Evolutionary conservation across 495 filamentous ascomycete species (phyloP).

Genomic region (Aspergillus bertholletiae): DNA sequence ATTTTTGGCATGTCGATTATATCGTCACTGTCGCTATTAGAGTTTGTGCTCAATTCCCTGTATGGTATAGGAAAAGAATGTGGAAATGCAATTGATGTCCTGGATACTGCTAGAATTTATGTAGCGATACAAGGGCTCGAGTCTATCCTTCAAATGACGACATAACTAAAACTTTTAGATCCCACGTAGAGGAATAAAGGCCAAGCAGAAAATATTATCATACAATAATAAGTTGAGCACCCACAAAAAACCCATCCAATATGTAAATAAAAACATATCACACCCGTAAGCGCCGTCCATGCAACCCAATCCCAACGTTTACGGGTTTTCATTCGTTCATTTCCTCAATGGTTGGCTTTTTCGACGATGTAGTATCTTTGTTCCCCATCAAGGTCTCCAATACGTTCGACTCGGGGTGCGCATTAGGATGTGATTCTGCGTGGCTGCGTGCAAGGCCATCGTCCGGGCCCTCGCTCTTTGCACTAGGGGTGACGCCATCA

Average conservation of each 20-base stretch:
- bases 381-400: slow-evolving; percentile 41
- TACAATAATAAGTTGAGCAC: not conserved
- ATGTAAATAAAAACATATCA: not conserved
- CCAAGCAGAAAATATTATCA: not conserved
- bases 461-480: slow-evolving; percentile 16
- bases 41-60: not conserved
- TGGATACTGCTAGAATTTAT: not conserved
- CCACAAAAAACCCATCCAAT: not conserved
- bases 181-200: not conserved
- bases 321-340: slow-evolving; percentile 22
- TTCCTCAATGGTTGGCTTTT: slow-evolving; percentile 44
- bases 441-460: slow-evolving; percentile 4
- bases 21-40: slow-evolving; percentile 1
- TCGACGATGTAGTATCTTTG: slow-evolving; percentile 19
- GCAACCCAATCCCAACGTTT: slow-evolving; percentile 4
- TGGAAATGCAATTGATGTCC: slow-evolving; percentile 9
- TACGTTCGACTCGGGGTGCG: slow-evolving; percentile 27
- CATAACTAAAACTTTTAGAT: not conserved
- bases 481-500: slow-evolving; percentile 2
- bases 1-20: slow-evolving; percentile 14
- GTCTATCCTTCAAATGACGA: not conserved
- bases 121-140: not conserved
- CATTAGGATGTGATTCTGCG: slow-evolving; percentile 1
- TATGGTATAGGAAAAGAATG: slow-evolving; percentile 4
- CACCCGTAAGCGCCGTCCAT: slow-evolving; percentile 9